Evolutionary conservation across 176 grass and related monocot genomes (phyloP).

Genomic region (Bolboschoenus planiculmis): DNA sequence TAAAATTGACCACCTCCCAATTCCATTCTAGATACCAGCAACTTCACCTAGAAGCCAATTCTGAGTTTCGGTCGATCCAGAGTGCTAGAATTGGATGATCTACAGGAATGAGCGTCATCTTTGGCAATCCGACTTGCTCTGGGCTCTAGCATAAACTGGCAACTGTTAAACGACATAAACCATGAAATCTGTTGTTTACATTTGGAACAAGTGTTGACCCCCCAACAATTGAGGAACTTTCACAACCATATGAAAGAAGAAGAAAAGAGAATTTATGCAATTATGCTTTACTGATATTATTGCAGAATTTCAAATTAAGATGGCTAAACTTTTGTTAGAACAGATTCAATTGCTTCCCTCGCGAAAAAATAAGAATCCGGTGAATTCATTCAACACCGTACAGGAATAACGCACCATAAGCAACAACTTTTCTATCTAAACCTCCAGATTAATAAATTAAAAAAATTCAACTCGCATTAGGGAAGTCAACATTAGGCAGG

Average conservation of each 20-base stretch:
- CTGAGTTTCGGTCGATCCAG: background rate
- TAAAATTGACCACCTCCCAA: background rate
- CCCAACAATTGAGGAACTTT: background rate
- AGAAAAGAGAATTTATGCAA: background rate
- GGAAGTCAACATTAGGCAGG: background rate
- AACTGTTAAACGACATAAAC: background rate
- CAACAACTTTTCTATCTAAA: background rate
- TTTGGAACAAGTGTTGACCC: background rate
- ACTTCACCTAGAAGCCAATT: background rate
- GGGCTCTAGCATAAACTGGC: background rate
- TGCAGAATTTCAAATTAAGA: slow-evolving; percentile 6
- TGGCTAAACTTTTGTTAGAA: slow-evolving; percentile 3
- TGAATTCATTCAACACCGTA: background rate
- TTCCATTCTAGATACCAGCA: background rate
- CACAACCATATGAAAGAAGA: background rate
- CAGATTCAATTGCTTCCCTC: background rate
- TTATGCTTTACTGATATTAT: slow-evolving; percentile 4
- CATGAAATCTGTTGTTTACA: background rate
- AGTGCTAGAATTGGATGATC: background rate
- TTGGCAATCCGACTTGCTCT: no score
- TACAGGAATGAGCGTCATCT: background rate
- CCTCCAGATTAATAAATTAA: slow-evolving; percentile 10
- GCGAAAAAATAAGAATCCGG: background rate
- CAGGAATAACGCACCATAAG: background rate
- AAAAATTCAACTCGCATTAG: slow-evolving; percentile 14